These are phyloP conservation scores for Lachnellula suecica DNA, from an alignment of 2,329 filamentous ascomycete species.

Conservation along the genomic window DNA sequence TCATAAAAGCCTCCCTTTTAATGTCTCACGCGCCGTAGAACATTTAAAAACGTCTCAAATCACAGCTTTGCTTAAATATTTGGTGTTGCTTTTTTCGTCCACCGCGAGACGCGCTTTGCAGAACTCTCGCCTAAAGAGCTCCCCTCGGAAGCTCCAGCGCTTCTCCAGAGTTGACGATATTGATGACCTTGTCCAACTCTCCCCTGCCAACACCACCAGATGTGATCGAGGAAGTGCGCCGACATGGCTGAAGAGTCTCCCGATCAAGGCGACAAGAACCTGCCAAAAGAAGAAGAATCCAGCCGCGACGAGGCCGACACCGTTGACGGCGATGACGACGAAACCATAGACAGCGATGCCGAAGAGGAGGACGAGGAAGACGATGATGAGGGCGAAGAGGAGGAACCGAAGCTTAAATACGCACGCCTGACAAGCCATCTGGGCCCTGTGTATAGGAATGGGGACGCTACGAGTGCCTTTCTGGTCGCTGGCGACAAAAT, in stretches of 20 bases:
- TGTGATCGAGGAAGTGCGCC: constrained; percentile 30
- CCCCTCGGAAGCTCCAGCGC: constrained; percentile 16
- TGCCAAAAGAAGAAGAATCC: constrained; percentile 19
- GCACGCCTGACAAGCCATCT: constrained; percentile 80
- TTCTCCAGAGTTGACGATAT: constrained; percentile 25
- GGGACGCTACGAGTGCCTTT: constrained; percentile 90
- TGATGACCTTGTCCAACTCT: constrained; percentile 22
- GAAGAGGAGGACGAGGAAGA: constrained; percentile 55
- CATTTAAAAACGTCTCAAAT: too few relatives aligned
- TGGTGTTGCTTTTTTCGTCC: too few relatives aligned
- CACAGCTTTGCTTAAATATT: too few relatives aligned
- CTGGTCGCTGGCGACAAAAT: constrained; percentile 94
- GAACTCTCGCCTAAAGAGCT: not conserved
- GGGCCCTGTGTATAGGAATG: constrained; percentile 82
- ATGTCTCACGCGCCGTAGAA: too few relatives aligned
- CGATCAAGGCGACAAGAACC: constrained; percentile 27
- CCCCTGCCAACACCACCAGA: constrained; percentile 28
- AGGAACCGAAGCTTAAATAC: constrained; percentile 94
- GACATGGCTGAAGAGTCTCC: constrained; percentile 32
- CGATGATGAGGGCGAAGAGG: constrained; percentile 82
- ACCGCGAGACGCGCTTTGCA: too few relatives aligned
- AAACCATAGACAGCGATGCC: constrained; percentile 17
- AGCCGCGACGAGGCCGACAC: constrained; percentile 21
- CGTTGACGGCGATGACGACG: constrained; percentile 20
- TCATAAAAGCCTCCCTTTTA: too few relatives aligned